A percentile compares a stretch with the other conserved stretches of the same genome.
These are phyloP conservation scores for Protomyces lactucae-debilis DNA, from an alignment of 1,139 yeast genomes.

Conservation along the genomic window DNA sequence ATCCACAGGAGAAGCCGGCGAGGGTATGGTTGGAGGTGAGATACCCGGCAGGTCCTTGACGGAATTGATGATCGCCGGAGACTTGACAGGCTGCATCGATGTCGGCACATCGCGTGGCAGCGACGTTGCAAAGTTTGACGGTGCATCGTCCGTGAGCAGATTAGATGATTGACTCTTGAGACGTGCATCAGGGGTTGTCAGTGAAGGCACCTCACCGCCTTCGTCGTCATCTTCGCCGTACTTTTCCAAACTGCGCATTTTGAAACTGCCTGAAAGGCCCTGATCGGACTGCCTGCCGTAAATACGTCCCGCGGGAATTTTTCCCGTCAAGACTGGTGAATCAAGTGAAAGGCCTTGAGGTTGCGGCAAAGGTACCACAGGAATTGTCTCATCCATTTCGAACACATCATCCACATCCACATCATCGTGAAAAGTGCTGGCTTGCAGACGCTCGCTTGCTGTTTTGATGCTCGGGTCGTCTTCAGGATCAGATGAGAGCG, in stretches of 20 bases:
- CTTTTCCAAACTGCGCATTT: slow-evolving; percentile 5
- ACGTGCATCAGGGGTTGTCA: not conserved
- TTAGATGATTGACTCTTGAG: not conserved
- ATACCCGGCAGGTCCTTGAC: slow-evolving; percentile 12
- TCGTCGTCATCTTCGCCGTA: not conserved
- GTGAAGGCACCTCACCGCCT: not conserved
- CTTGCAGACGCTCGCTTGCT: not conserved
- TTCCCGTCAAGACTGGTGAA: not conserved
- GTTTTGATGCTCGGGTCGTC: not conserved
- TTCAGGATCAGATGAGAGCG: slow-evolving; percentile 8
- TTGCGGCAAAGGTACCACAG: slow-evolving; percentile 2
- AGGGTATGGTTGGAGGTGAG: not conserved
- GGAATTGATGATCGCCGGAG: slow-evolving; percentile 5
- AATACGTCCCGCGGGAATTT: not conserved
- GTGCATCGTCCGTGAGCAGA: not conserved
- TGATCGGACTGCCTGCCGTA: slow-evolving; percentile 11
- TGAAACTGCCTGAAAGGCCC: slow-evolving; percentile 11
- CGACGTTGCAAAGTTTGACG: slow-evolving; percentile 10
- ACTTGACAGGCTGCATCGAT: not conserved
- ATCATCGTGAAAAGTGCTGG: not conserved
- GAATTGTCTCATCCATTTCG: slow-evolving; percentile 20
- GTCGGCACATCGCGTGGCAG: slow-evolving; percentile 5
- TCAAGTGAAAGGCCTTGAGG: not conserved
- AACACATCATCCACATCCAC: slow-evolving; percentile 15
- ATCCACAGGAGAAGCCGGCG: not conserved